Conservation (phyloP, 106 monocot genomes). For the Posidonia australis region DNA sequence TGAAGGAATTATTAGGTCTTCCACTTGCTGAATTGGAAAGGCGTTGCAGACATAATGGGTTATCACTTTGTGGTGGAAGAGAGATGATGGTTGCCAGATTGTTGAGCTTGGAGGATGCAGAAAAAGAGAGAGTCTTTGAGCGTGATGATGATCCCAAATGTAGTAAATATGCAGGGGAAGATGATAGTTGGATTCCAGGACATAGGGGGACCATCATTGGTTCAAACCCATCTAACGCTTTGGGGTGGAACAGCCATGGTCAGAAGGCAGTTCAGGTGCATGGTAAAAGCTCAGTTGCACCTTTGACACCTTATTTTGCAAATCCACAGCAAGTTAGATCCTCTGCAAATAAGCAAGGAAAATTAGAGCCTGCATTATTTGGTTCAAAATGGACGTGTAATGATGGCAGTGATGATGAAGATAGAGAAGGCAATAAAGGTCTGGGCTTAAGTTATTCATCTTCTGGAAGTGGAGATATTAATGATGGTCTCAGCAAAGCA, state of each 20-base stretch:
- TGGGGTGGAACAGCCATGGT: constrained; percentile 21
- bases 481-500: constrained; percentile 26
- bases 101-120: constrained; percentile 84
- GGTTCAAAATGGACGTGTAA: constrained; percentile 86
- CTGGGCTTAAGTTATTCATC: constrained; percentile 71
- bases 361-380: constrained; percentile 44
- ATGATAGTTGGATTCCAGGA: constrained; percentile 17
- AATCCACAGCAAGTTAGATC: constrained; percentile 22
- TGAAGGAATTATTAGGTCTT: constrained; percentile 66
- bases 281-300: constrained; percentile 11
- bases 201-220: constrained; percentile 13
- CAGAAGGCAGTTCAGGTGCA: constrained; percentile 11
- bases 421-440: constrained; percentile 34
- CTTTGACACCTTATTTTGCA: constrained; percentile 17
- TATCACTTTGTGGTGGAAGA: constrained; percentile 84
- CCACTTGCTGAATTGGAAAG: constrained; percentile 87
- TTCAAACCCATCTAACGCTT: constrained; percentile 2
- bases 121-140: constrained; percentile 60
- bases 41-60: constrained; percentile 88
- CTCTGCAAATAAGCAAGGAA: constrained; percentile 28
- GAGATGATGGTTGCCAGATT: constrained; percentile 95
- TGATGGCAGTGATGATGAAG: constrained; percentile 76
- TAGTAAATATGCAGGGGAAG: constrained; percentile 37
- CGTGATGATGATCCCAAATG: constrained; percentile 45
- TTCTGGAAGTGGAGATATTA: constrained; percentile 65